A percentile compares a stretch with the other conserved stretches of the same genome.
Evolutionary conservation across 2,329 filamentous ascomycete species (phyloP).

Genomic region (Apiospora rasikravindrae): DNA sequence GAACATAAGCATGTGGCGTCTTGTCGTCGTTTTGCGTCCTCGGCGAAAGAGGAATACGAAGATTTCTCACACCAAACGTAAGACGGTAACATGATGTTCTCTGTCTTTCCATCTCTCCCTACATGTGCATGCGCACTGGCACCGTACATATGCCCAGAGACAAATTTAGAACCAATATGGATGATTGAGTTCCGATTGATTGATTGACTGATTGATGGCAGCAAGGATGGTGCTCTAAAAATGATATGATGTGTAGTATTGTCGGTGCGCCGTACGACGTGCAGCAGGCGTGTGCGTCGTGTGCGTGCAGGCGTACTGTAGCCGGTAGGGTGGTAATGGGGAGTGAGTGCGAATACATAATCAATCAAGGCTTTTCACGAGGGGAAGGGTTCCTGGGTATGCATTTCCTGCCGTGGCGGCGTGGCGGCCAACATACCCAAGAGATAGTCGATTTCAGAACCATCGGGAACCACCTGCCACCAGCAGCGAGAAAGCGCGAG

Average conservation of each 20-base stretch:
- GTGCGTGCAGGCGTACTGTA: background rate
- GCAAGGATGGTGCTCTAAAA: background rate
- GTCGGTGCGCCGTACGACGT: conserved; percentile 4
- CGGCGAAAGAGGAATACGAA: background rate
- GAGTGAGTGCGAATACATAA: background rate
- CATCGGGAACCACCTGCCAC: background rate
- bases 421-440: background rate
- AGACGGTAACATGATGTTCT: background rate
- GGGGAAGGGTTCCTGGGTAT: conserved; percentile 7
- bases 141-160: background rate
- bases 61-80: conserved; percentile 1
- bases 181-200: conserved; percentile 15
- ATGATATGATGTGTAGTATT: conserved; percentile 3
- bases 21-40: background rate
- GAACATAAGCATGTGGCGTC: background rate
- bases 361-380: background rate
- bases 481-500: background rate
- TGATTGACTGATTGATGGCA: conserved; percentile 6
- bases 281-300: background rate
- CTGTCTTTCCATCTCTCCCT: background rate
- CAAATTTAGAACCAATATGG: background rate
- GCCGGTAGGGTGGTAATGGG: background rate
- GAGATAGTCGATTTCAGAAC: background rate
- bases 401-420: background rate
- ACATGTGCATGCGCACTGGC: background rate